phyloP scores from a whole-genome alignment of 306 rosid species.

The Psophocarpus tetragonolobus region DNA sequence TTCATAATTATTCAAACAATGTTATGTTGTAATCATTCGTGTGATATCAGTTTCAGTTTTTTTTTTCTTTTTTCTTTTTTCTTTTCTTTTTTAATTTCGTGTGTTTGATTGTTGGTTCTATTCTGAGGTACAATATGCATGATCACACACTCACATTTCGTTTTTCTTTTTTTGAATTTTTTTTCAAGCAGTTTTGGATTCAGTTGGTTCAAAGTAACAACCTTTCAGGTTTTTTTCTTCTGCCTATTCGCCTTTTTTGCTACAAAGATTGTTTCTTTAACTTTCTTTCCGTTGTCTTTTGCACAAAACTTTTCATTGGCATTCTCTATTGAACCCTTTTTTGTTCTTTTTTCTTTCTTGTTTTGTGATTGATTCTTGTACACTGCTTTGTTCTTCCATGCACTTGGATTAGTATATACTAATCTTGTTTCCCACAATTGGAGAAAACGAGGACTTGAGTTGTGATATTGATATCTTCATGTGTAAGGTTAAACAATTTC shows the following conservation, averaged over 20 bases:
- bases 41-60: too few relatives aligned
- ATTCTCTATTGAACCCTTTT: not conserved
- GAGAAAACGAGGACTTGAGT: too few relatives aligned
- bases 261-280: not conserved
- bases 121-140: too few relatives aligned
- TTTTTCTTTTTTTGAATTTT: too few relatives aligned
- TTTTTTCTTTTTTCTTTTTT: too few relatives aligned
- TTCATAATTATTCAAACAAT: too few relatives aligned
- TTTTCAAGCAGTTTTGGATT: too few relatives aligned
- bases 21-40: too few relatives aligned
- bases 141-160: too few relatives aligned
- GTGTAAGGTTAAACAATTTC: not conserved
- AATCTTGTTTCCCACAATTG: not conserved
- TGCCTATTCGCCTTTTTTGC: not conserved
- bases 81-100: too few relatives aligned
- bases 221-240: not conserved
- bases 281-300: not conserved
- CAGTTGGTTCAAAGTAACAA: not conserved
- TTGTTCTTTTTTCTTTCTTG: not conserved
- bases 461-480: not conserved
- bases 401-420: not conserved
- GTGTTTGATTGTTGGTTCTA: too few relatives aligned
- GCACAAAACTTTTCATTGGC: not conserved
- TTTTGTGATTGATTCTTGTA: not conserved
- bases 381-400: not conserved